Percentiles rank a stretch among this genome's conserved stretches.
phyloP scores from a whole-genome alignment of 108 stramenopile species.

The Cyclotella atomus region DNA sequence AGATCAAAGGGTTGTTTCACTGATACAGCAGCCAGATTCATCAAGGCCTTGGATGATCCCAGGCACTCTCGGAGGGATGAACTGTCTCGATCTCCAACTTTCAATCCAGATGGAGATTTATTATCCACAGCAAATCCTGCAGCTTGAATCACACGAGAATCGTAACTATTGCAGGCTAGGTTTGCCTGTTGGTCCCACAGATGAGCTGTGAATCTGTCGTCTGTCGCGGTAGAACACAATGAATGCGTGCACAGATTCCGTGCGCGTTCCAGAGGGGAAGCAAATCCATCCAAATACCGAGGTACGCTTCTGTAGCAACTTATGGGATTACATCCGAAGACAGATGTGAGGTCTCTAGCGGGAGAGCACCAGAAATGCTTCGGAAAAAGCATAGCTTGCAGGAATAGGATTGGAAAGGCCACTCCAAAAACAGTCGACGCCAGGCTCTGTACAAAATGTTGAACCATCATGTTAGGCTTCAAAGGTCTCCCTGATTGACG shows the following conservation, averaged over 20 bases:
- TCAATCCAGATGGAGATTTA: not conserved
- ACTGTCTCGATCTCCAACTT: not conserved
- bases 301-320: not conserved
- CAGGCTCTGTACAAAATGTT: not conserved
- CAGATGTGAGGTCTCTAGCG: not conserved
- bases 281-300: not conserved
- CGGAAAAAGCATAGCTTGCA: not conserved
- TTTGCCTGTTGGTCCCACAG: not conserved
- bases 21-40: slow-evolving; percentile 10
- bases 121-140: not conserved
- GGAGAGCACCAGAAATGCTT: not conserved
- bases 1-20: not conserved
- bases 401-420: not conserved
- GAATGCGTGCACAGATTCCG: not conserved
- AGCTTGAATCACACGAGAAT: not conserved
- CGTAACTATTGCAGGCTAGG: not conserved
- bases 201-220: not conserved
- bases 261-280: not conserved
- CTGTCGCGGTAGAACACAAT: not conserved
- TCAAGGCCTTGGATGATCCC: not conserved
- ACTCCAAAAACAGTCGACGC: not conserved
- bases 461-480: not conserved
- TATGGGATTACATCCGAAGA: not conserved
- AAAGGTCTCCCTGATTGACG: not conserved
- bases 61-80: not conserved